Percentiles rank a stretch among this genome's conserved stretches.
Conservation (phyloP, 495 filamentous ascomycete genomes). For the Hypoxylon lenormandii region DNA sequence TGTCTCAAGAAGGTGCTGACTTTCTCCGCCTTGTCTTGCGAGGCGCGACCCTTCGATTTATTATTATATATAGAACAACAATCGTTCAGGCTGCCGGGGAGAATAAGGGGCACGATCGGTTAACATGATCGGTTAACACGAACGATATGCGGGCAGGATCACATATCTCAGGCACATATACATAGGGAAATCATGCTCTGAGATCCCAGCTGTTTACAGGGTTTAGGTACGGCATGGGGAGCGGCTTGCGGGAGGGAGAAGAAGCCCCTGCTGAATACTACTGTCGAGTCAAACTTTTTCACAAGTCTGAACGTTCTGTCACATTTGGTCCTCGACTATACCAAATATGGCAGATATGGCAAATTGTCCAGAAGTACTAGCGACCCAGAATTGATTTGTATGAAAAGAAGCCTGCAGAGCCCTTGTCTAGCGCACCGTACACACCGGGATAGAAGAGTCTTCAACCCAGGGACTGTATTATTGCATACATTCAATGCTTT, state of each 20-base stretch:
- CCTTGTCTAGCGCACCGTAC: constrained; percentile 2
- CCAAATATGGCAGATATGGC: constrained; percentile 1
- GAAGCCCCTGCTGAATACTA: background rate
- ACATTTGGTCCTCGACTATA: constrained; percentile 10
- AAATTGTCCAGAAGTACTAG: background rate
- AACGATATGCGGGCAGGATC: constrained; percentile 2
- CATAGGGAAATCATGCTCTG: constrained; percentile 5
- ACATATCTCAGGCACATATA: background rate
- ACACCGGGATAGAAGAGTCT: background rate
- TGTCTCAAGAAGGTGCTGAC: constrained; percentile 18
- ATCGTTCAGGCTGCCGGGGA: constrained; percentile 1
- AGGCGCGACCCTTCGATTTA: constrained; percentile 9
- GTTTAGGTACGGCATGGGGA: constrained; percentile 7
- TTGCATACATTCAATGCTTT: background rate
- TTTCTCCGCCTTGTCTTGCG: constrained; percentile 8
- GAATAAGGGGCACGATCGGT: constrained; percentile 11
- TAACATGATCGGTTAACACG: too few species aligned
- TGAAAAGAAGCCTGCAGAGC: background rate
- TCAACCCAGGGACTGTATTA: background rate
- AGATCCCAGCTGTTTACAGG: constrained; percentile 19
- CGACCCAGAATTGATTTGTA: constrained; percentile 9
- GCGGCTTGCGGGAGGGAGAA: background rate
- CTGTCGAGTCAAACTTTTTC: constrained; percentile 9
- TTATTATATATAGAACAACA: constrained; percentile 13
- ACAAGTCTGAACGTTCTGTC: background rate